These are phyloP conservation scores for Gossypium stocksii DNA, from an alignment of 345 rosid genomes.

Conservation along the genomic window DNA sequence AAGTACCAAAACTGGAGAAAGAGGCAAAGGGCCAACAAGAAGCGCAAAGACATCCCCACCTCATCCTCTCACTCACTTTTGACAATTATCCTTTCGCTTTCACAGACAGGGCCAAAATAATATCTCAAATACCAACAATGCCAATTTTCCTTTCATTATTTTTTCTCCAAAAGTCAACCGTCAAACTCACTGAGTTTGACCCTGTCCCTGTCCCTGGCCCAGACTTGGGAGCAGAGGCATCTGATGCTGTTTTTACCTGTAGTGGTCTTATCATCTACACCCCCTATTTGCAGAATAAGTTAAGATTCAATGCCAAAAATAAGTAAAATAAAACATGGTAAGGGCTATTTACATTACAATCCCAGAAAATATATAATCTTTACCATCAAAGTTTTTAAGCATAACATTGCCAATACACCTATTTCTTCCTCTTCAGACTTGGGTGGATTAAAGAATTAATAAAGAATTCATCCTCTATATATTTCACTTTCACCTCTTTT, in stretches of 20 bases:
- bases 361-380: neutral
- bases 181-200: too few species aligned
- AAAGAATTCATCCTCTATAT: conserved; percentile 8
- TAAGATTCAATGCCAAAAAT: too few species aligned
- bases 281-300: too few species aligned
- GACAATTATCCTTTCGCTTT: neutral
- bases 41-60: neutral
- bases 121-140: neutral
- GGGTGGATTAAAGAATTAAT: neutral
- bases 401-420: neutral
- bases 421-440: neutral
- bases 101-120: neutral
- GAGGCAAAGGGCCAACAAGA: neutral
- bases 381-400: neutral
- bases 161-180: too few species aligned
- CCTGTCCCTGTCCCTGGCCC: too few species aligned
- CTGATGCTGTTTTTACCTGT: too few species aligned
- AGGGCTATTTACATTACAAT: neutral
- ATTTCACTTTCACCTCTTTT: neutral
- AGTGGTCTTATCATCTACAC: too few species aligned
- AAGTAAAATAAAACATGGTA: neutral
- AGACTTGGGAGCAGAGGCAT: too few species aligned
- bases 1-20: too few species aligned
- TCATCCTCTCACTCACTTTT: neutral
- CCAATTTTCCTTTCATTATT: too few species aligned